These are phyloP conservation scores for Solanum pimpinellifolium DNA, from an alignment of 257 asterid genomes.

Conservation along the genomic window DNA sequence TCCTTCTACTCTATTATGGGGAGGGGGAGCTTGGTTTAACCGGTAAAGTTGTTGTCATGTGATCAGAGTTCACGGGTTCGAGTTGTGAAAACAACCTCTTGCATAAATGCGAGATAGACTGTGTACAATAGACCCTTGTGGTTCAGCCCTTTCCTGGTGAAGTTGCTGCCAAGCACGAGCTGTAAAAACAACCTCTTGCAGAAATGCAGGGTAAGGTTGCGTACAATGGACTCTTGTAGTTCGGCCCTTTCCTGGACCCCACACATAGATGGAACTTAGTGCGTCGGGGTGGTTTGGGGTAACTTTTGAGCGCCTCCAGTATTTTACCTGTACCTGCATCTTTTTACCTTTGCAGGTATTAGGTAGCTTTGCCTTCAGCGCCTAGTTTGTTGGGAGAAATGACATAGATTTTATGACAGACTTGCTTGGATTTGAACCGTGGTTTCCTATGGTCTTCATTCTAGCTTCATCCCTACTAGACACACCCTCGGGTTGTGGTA, in stretches of 20 bases:
- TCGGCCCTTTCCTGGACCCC: background rate
- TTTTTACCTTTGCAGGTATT: background rate
- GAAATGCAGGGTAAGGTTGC: background rate
- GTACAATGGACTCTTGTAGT: background rate
- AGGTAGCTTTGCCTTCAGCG: background rate
- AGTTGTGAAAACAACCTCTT: no score
- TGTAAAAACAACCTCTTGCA: background rate
- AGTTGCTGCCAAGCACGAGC: background rate
- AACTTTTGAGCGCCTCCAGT: background rate
- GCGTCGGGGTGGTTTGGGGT: background rate
- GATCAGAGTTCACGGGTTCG: background rate
- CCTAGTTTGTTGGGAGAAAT: background rate
- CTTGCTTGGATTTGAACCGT: background rate
- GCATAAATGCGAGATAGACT: background rate
- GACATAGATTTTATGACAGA: background rate
- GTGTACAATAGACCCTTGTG: background rate
- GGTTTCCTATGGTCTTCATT: background rate
- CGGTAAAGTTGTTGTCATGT: background rate
- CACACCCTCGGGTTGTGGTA: background rate
- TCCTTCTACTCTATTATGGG: background rate
- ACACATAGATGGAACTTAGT: background rate
- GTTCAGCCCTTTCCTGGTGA: background rate
- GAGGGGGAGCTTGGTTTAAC: background rate
- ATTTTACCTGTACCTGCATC: background rate
- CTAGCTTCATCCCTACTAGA: background rate